Base-by-base conservation (phyloP, 1,284 basidiomycete species). In the Marasmius tenuissimus region DNA sequence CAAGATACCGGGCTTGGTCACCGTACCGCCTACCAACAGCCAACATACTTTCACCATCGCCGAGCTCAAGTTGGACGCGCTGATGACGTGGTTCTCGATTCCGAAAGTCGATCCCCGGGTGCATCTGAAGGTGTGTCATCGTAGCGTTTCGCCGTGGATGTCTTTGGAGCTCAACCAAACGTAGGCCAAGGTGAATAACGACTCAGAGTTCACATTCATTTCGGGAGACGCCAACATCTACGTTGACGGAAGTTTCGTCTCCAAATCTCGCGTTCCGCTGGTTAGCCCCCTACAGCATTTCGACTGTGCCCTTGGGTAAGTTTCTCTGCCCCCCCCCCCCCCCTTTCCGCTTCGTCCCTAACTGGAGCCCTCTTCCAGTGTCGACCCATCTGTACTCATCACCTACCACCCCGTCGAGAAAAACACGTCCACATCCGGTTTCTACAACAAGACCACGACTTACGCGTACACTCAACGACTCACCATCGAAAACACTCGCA, bases 191-290 rank as follows among this genome's bases (percentile, higher is more conserved):
- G 71, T 79, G 27, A 73, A 70, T 57, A 79, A 79, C 54, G 65
- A 69, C 0, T 78, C 78, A 1, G 72, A 75, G 22, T 78, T 76
- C 59, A 74, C 75, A 0, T 65, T 79, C 3, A 67, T 79, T 10
- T 39, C 57, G 5, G 78, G 78, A 0, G 57, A 60, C 14, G 72
- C 71, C 0, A 76, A 71, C 39, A 67, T 80, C n/a, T 80, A 78
- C 58, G 73, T 80, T 1, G 76, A 79, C 56, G 72, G 72, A 42
- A 77, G 75, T 51, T 78, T 76, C 61, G 73, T 77, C 20, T 68
- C 76, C 7, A 65, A 67, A n/a, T 70, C 73, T 3, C 48, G 64
- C 5, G 51, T 78, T n/a, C 73, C 74, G 1, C 40, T 59, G 6
- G 76, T 76, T 18, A 73, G 71, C 52, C 75, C 76, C 18, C 61